Conservation (phyloP, 106 monocot genomes). For the Allium fistulosum region DNA sequence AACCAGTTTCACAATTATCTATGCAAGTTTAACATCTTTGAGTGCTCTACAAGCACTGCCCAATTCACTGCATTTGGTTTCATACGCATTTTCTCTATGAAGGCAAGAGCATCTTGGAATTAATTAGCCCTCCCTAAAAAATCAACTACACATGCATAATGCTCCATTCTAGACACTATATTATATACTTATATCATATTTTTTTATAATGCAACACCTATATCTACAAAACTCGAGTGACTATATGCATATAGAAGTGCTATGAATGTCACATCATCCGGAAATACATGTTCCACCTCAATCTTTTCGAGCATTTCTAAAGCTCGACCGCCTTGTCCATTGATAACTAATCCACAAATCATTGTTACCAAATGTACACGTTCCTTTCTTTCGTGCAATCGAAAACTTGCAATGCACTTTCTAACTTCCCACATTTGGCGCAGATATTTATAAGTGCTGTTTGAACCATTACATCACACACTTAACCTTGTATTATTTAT, state of each 20-base stretch:
- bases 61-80: slow-evolving; percentile 21
- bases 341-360: slow-evolving; percentile 21
- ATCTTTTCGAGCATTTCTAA: slow-evolving; percentile 19
- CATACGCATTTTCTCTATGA: slow-evolving; percentile 29
- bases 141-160: slow-evolving; percentile 34
- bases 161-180: slow-evolving; percentile 22
- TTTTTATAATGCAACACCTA: slow-evolving; percentile 11
- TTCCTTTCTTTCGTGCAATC: slow-evolving; percentile 17
- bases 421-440: slow-evolving; percentile 46
- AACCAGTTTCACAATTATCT: slow-evolving; percentile 4
- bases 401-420: slow-evolving; percentile 20
- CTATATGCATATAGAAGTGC: slow-evolving; percentile 18
- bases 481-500: slow-evolving; percentile 8
- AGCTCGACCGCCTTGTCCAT: slow-evolving; percentile 15
- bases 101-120: slow-evolving; percentile 20
- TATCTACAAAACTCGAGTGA: slow-evolving; percentile 24
- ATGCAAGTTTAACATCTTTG: slow-evolving; percentile 19
- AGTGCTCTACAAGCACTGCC: slow-evolving; percentile 21
- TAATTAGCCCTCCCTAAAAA: slow-evolving; percentile 16
- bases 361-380: slow-evolving; percentile 26
- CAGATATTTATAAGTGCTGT: slow-evolving; percentile 61
- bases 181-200: slow-evolving; percentile 12
- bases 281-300: not conserved
- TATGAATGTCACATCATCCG: slow-evolving; percentile 28
- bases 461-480: slow-evolving; percentile 14